These are phyloP conservation scores for Didymella glomerata DNA, from an alignment of 2,329 filamentous ascomycete species.

Conservation along the genomic window DNA sequence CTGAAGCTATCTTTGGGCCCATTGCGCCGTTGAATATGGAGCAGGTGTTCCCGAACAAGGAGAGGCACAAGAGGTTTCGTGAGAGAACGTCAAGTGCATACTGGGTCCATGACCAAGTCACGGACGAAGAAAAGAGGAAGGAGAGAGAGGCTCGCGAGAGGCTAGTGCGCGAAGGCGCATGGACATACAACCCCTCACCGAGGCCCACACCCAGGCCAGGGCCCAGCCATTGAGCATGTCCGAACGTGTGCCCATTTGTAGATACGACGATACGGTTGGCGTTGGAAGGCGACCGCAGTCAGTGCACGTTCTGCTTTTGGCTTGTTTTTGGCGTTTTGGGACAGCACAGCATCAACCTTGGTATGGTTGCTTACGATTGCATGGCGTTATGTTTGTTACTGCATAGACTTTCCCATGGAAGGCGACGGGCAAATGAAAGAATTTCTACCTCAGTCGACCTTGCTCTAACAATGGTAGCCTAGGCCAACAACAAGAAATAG, in stretches of 20 bases:
- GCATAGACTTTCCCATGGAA: slow-evolving; percentile 20
- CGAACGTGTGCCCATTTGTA: neutral
- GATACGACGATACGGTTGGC: slow-evolving; percentile 5
- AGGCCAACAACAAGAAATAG: neutral
- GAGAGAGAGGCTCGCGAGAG: slow-evolving; percentile 82
- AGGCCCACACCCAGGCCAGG: slow-evolving; percentile 34
- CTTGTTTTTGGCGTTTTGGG: slow-evolving; percentile 13
- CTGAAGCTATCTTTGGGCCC: slow-evolving; percentile 85
- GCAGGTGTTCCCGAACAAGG: slow-evolving; percentile 82
- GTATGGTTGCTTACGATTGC: slow-evolving; percentile 19
- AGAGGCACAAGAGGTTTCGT: slow-evolving; percentile 87
- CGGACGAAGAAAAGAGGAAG: slow-evolving; percentile 83
- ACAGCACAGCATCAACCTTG: slow-evolving; percentile 14
- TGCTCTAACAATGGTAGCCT: neutral
- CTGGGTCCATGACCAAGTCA: slow-evolving; percentile 86
- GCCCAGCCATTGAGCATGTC: slow-evolving; percentile 11
- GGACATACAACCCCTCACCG: slow-evolving; percentile 60
- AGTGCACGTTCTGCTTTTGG: neutral
- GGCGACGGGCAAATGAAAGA: slow-evolving; percentile 14
- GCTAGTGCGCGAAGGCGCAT: slow-evolving; percentile 82
- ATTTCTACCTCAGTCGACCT: neutral
- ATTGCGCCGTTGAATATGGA: slow-evolving; percentile 92
- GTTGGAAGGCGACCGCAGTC: slow-evolving; percentile 1
- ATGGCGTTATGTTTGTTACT: slow-evolving; percentile 12
- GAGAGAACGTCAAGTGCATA: slow-evolving; percentile 92